A percentile compares a stretch with the other conserved stretches of the same genome.
Evolutionary conservation across 345 rosid genomes (phyloP).

Genomic region (Cardiospermum halicacabum): DNA sequence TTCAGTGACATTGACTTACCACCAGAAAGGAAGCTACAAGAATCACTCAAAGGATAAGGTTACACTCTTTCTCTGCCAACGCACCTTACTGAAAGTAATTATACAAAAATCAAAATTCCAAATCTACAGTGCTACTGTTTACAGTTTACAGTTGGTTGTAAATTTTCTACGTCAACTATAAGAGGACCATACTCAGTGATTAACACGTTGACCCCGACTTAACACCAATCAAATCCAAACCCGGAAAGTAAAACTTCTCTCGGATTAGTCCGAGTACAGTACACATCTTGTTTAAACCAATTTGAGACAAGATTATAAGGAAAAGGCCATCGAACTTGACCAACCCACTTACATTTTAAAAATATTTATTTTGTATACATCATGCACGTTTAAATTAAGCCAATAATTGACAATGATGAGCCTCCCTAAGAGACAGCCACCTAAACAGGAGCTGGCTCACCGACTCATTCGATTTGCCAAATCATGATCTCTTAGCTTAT

Average conservation of each 20-base stretch:
- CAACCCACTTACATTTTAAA: neutral
- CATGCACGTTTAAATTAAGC: neutral
- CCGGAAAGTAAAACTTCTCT: too few species aligned
- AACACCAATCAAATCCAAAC: neutral
- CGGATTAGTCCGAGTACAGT: neutral
- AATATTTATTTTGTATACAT: neutral
- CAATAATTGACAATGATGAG: too few species aligned
- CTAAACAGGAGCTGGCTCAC: neutral
- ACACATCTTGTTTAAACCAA: neutral
- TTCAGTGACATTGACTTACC: neutral
- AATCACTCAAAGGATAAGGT: neutral
- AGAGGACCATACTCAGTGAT: neutral
- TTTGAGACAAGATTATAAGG: neutral
- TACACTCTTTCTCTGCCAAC: neutral
- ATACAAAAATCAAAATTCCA: too few species aligned
- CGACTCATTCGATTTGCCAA: neutral
- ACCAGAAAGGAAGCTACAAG: neutral
- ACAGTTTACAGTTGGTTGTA: neutral
- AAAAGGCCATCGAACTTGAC: conserved; percentile 4
- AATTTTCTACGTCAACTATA: neutral
- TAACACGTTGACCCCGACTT: neutral
- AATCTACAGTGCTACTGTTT: neutral
- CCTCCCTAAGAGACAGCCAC: neutral
- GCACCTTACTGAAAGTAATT: neutral
- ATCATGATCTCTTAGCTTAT: neutral